Conservation (phyloP, 345 rosid genomes). For the Populus pruinosa region DNA sequence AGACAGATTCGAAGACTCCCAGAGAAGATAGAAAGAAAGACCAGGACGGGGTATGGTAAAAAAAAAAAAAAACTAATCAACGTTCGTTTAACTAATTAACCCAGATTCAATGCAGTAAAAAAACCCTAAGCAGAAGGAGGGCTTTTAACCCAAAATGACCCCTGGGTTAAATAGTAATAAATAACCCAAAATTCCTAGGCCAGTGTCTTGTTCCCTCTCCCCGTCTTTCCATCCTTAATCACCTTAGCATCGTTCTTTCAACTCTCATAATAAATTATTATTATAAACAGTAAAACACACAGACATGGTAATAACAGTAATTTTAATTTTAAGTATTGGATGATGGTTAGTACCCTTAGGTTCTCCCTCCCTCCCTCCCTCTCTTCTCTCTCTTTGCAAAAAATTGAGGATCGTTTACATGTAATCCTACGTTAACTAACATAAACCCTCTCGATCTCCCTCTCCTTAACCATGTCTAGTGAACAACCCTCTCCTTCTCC, state of each 20-base stretch:
- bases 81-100: too few relatives aligned
- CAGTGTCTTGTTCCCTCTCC: neutral
- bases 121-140: neutral
- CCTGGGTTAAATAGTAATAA: neutral
- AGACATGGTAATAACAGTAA: neutral
- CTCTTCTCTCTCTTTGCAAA: slow-evolving; percentile 25
- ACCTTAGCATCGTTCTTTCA: neutral
- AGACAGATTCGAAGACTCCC: too few relatives aligned
- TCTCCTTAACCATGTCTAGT: slow-evolving; percentile 42
- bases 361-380: slow-evolving; percentile 16
- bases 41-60: too few relatives aligned
- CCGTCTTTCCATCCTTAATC: neutral
- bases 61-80: too few relatives aligned
- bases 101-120: neutral
- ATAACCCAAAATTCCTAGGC: slow-evolving; percentile 6
- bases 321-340: neutral
- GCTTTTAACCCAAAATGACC: neutral
- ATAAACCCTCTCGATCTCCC: slow-evolving; percentile 46
- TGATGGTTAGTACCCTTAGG: slow-evolving; percentile 28
- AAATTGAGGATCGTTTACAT: slow-evolving; percentile 28
- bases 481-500: slow-evolving; percentile 45
- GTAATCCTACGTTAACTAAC: slow-evolving; percentile 34
- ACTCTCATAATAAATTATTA: neutral
- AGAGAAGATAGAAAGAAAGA: too few relatives aligned
- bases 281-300: neutral